Conservation (phyloP, 768 basidiomycete genomes). For the Leccinum variicolor region DNA sequence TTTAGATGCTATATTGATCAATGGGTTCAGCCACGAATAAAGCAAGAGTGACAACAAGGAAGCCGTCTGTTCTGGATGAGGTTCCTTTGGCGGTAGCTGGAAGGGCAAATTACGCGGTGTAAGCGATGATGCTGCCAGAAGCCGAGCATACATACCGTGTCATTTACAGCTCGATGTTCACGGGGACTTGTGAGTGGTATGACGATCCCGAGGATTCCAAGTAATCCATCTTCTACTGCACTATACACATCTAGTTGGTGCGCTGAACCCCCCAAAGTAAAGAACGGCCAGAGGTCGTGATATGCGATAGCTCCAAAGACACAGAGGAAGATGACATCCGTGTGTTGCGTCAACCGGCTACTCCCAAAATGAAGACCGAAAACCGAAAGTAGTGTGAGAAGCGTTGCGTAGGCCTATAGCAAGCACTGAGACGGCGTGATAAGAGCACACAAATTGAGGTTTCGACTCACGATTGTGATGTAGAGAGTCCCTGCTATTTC, state of each 20-base stretch:
- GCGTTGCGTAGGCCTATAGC: slow-evolving; percentile 4
- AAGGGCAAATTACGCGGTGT: slow-evolving; percentile 4
- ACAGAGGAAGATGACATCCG: background rate
- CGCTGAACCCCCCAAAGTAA: background rate
- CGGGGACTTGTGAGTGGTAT: slow-evolving; percentile 6
- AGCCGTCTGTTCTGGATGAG: slow-evolving; percentile 39
- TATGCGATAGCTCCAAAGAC: slow-evolving; percentile 1
- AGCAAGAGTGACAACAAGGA: slow-evolving; percentile 34
- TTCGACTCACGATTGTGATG: slow-evolving; percentile 3
- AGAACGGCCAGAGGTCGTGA: slow-evolving; percentile 9
- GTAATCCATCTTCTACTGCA: background rate
- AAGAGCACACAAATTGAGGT: background rate
- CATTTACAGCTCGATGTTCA: background rate
- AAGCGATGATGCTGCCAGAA: background rate
- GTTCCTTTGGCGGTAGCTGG: slow-evolving; percentile 1
- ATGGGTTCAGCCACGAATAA: slow-evolving; percentile 52
- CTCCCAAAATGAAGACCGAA: background rate
- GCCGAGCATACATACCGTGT: background rate
- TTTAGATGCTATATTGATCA: slow-evolving; percentile 41
- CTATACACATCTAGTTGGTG: background rate
- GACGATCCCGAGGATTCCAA: slow-evolving; percentile 4
- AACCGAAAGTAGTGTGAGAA: slow-evolving; percentile 3
- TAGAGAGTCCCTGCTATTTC: background rate
- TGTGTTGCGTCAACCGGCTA: slow-evolving; percentile 15
- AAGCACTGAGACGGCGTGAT: background rate